Base-by-base conservation (phyloP, 1,284 basidiomycete genomes). In the Sporisorium exsertum region DNA sequence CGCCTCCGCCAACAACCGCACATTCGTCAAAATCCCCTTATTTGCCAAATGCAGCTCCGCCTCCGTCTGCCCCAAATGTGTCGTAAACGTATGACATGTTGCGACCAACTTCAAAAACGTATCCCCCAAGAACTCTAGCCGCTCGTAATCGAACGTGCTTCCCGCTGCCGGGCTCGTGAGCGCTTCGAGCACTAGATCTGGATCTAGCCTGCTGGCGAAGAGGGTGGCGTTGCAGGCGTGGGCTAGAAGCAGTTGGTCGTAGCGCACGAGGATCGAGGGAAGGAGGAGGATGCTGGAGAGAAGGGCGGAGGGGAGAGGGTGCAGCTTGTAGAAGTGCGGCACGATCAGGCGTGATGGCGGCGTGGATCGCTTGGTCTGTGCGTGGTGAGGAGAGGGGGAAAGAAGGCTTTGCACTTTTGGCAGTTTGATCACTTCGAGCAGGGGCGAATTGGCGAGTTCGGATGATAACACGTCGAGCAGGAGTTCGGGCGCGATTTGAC, bases 101-200 rank as follows among this genome's bases (percentile, higher is more conserved):
- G 72, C 77, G 0, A 77, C 47, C 9, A 80, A 43, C 47, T 81
- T 81, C 7, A 81, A 24, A 24, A 74, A 69, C 5, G 74, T 71
- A 63, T 81, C 80, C 2, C 80, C 80, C 7, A 79, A 37, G 29
- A 80, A 81, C 54, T 80, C 79, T 22, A 79, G 49, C 26, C 69
- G 50, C 57, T 81, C 68, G 42, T 81, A 80, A 13, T 79, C 63
- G 56, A 64, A 60, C 8, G n/a, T 45, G 12, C 37, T 52, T 0
- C 52, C 42, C 8, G 68, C 64, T 0, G 59, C 37, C 1, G 78
- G 76, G 5, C 43, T 40, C 5, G 71, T 72, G 4, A 80, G 50
- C 18, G 80, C 80, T 42, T 69, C 59, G 16, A 74, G 54, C 18
- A 76, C 47, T 2, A 57, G 18, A 15, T 70, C 62, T 29, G 40